phyloP scores from a whole-genome alignment of 2,329 filamentous ascomycete genomes.

The Hysterium pulicare region DNA sequence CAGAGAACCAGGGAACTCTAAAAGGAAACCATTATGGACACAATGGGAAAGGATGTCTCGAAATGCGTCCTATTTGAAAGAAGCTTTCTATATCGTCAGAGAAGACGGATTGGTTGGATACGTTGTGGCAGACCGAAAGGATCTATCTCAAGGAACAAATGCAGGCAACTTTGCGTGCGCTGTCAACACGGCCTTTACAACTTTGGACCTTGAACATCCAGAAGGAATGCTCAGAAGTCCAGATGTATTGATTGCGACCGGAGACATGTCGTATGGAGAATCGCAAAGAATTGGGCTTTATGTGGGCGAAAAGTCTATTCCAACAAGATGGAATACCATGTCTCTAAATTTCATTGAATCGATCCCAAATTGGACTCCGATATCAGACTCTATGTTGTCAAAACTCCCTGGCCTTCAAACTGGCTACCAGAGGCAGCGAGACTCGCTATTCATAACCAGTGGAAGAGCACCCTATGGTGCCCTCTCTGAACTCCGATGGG shows the following conservation, averaged over 20 bases:
- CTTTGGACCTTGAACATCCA: conserved; percentile 48
- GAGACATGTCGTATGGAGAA: conserved; percentile 73
- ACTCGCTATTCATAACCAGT: conserved; percentile 39
- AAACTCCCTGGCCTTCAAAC: conserved; percentile 18
- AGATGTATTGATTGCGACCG: conserved; percentile 77
- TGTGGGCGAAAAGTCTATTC: conserved; percentile 47
- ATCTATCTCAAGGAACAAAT: conserved; percentile 39
- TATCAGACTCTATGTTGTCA: conserved; percentile 47
- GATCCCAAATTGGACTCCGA: conserved; percentile 61
- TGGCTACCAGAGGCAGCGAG: conserved; percentile 19
- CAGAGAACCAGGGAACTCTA: conserved; percentile 41
- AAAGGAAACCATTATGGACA: conserved; percentile 63
- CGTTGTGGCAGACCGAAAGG: conserved; percentile 54
- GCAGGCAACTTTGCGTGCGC: conserved; percentile 64
- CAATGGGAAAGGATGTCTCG: conserved; percentile 80
- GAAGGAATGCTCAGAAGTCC: conserved; percentile 51
- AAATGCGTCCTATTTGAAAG: conserved; percentile 55
- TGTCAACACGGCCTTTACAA: conserved; percentile 78
- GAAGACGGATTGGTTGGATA: conserved; percentile 82
- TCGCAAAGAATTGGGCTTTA: conserved; percentile 63
- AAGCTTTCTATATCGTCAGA: conserved; percentile 80
- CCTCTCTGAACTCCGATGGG: conserved; percentile 43
- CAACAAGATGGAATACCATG: conserved; percentile 49
- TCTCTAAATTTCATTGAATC: conserved; percentile 51
- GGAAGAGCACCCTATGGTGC: conserved; percentile 43